Evolutionary conservation across 176 grass and related monocot species (phyloP).

Genomic region (Coix lacrymajobi): DNA sequence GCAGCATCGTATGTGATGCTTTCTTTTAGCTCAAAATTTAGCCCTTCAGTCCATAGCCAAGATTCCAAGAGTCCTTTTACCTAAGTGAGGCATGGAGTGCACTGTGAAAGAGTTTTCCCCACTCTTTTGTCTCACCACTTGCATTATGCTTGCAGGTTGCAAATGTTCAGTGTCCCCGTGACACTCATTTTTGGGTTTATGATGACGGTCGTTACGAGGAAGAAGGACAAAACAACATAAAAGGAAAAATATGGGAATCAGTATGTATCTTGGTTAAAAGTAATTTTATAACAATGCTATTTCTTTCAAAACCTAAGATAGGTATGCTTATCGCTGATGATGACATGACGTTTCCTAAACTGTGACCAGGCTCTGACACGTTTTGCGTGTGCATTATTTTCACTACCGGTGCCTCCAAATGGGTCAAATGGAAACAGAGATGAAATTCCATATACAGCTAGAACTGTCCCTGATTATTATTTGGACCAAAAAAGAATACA

Average conservation of each 20-base stretch:
- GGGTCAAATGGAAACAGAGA: slow-evolving; percentile 53
- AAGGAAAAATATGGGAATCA: slow-evolving; percentile 86
- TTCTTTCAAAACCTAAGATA: neutral
- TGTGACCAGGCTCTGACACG: slow-evolving; percentile 60
- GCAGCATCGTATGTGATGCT: neutral
- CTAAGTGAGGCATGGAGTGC: neutral
- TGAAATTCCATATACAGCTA: slow-evolving; percentile 56
- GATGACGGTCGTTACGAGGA: slow-evolving; percentile 90
- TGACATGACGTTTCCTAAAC: neutral
- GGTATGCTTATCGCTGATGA: neutral
- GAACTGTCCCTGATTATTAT: slow-evolving; percentile 73
- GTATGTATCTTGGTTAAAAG: slow-evolving; percentile 54
- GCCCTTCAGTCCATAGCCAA: neutral
- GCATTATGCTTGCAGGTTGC: slow-evolving; percentile 52
- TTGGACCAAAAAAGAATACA: slow-evolving; percentile 90
- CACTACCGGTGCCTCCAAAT: slow-evolving; percentile 76
- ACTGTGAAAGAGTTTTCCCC: neutral
- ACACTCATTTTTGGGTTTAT: slow-evolving; percentile 99
- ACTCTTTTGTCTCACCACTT: slow-evolving; percentile 5
- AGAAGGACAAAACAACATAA: slow-evolving; percentile 99
- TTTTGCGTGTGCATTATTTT: slow-evolving; percentile 74
- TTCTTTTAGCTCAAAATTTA: slow-evolving; percentile 5
- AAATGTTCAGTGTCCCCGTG: slow-evolving; percentile 85
- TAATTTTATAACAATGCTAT: neutral
- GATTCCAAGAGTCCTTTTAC: slow-evolving; percentile 1